Percentiles rank a stretch among this genome's conserved stretches.
Evolutionary conservation across 2,329 filamentous ascomycete species (phyloP).

Genomic region (Cercospora sesami): DNA sequence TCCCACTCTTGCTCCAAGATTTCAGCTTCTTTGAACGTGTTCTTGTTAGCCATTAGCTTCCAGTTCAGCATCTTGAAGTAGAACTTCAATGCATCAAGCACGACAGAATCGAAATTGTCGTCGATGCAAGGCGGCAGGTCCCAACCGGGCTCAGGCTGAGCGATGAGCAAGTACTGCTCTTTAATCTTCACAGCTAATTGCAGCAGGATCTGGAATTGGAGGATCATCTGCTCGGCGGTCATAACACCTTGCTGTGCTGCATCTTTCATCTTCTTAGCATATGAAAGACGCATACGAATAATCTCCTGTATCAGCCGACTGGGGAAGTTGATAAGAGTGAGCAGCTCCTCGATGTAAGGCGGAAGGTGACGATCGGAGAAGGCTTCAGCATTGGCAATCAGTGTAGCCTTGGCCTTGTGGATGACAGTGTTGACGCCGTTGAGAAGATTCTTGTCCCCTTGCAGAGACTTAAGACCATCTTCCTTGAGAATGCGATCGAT

Average conservation of each 20-base stretch:
- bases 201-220: slow-evolving; percentile 90
- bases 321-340: slow-evolving; percentile 95
- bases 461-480: slow-evolving; percentile 87
- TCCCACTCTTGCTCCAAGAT: slow-evolving; percentile 97
- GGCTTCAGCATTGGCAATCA: slow-evolving; percentile 80
- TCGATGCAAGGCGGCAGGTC: slow-evolving; percentile 94
- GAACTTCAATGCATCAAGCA: slow-evolving; percentile 90
- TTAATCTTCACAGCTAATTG: slow-evolving; percentile 92
- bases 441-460: slow-evolving; percentile 81
- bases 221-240: slow-evolving; percentile 97
- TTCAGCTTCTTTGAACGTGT: slow-evolving; percentile 98
- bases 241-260: slow-evolving; percentile 87
- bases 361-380: slow-evolving; percentile 90
- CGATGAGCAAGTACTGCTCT: slow-evolving; percentile 78
- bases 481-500: slow-evolving; percentile 94
- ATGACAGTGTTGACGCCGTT: slow-evolving; percentile 81
- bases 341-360: slow-evolving; percentile 92
- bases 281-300: slow-evolving; percentile 84
- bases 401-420: slow-evolving; percentile 85
- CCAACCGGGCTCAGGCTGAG: slow-evolving; percentile 87
- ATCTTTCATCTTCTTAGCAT: slow-evolving; percentile 94
- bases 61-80: slow-evolving; percentile 99
- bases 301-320: slow-evolving; percentile 95
- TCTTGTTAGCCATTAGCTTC: slow-evolving; percentile 96
- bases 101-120: slow-evolving; percentile 89